These are phyloP conservation scores for Rhodotorula paludigena DNA, from an alignment of 768 basidiomycete species.

Conservation along the genomic window DNA sequence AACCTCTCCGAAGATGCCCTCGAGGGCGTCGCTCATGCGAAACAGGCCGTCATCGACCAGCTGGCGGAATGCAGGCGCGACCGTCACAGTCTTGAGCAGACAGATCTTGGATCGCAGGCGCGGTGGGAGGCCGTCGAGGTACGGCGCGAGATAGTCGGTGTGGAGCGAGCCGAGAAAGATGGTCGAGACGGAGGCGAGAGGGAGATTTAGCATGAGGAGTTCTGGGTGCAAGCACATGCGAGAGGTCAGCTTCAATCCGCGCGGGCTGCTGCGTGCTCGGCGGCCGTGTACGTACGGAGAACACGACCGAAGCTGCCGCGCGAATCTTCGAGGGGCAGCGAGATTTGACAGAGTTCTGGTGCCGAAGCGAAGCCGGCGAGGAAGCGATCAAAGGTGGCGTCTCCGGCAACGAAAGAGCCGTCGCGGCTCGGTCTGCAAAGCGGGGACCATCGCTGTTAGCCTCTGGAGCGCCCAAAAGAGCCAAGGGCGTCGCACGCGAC, in stretches of 20 bases:
- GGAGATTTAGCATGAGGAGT: constrained; percentile 6
- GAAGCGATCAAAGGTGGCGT: neutral
- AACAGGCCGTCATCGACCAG: neutral
- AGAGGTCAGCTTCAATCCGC: neutral
- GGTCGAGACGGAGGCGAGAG: neutral
- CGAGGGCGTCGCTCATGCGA: neutral
- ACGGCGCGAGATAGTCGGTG: constrained; percentile 1
- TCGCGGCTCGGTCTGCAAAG: neutral
- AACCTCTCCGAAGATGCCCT: constrained; percentile 10
- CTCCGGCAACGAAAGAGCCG: neutral
- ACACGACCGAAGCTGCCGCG: no score
- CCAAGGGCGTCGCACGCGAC: constrained; percentile 4
- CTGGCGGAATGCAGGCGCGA: neutral
- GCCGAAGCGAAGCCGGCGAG: neutral
- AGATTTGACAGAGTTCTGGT: neutral
- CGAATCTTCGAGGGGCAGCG: neutral
- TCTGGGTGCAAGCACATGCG: neutral
- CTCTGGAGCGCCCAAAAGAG: no score
- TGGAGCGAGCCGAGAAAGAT: constrained; percentile 19
- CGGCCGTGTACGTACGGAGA: neutral
- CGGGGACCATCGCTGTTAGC: neutral
- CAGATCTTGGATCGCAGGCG: neutral
- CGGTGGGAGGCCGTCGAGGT: constrained; percentile 1
- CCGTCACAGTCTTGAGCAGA: neutral
- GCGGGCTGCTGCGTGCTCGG: no score